Evolutionary conservation across 352 stramenopile species (phyloP), one percentile per base, ranked within the genome.

Genomic region (Phytophthora sp.): DNA sequence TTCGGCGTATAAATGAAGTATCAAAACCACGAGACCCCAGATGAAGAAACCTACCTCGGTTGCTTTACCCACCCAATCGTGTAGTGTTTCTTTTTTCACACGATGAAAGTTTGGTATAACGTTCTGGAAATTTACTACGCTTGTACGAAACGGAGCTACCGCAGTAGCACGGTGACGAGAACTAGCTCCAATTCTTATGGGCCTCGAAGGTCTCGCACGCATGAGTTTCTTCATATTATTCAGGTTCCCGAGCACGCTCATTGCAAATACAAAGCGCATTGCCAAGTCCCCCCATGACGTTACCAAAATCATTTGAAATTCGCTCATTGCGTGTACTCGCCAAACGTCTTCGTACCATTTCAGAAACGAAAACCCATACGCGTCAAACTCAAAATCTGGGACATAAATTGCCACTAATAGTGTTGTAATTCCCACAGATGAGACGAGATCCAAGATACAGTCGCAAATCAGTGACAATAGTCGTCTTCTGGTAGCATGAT

Each of bases 271-370:
- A 2, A 54, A 31, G 39, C 46, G 54, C 35, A 69, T 70, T 1
- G 45, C 13, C n/a, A 64, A 45, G 33, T 76, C 68, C 18, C 53
- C 47, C 30, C 63, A 63, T 0, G 67, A 74, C n/a, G 41, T 63
- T 3, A 74, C 61, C 23, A 76, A 26, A 16, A 75, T 11, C 31
- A 86, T 45, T 9, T 66, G 63, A 31, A 80, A 75, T 21, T 83
- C 71, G 24, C 71, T 76, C 15, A 74, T 41, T 18, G 69, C 55
- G 31, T 73, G 63, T 7, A 72, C 52, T 4, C 73, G 70, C 74
- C 72, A 82, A 5, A 44, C 27, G 39, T 79, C 61, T 23, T 74
- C 58, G 42, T 74, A 86, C 78, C 78, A 89, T 36, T 76, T 78
- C 4, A 51, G 16, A 26, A 63, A 50, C 2, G 57, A 57, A 31